Conservation (phyloP, 768 basidiomycete species). For the Pleurotus salmoneostramineus region DNA sequence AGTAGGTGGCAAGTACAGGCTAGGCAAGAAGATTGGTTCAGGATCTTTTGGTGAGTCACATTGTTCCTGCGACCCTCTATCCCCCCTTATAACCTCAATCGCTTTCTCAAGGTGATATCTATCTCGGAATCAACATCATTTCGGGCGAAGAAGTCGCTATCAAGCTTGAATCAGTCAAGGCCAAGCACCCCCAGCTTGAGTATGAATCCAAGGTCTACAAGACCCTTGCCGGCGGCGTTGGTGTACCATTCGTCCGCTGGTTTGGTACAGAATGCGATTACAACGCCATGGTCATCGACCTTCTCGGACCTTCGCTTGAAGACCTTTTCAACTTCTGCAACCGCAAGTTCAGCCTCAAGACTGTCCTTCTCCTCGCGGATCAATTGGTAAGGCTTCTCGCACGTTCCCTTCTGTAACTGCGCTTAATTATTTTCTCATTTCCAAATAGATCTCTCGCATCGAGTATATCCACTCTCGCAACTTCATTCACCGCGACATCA, state of each 20-base stretch:
- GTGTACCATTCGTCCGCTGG: conserved; percentile 97
- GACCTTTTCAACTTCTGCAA: conserved; percentile 95
- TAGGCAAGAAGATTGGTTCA: conserved; percentile 99
- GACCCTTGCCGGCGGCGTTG: conserved; percentile 98
- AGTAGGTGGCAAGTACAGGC: conserved; percentile 93
- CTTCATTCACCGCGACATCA: conserved; percentile 97
- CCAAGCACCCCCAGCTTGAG: conserved; percentile 99
- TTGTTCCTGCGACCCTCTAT: conserved; percentile 8
- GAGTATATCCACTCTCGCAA: conserved; percentile 99
- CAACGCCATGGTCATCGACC: conserved; percentile 99
- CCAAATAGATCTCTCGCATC: conserved; percentile 85
- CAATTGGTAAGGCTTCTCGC: conserved; percentile 67
- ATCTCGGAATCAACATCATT: conserved; percentile 99
- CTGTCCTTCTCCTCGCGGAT: conserved; percentile 92
- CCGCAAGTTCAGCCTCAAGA: conserved; percentile 97
- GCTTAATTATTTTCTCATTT: conserved; percentile 14
- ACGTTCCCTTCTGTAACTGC: conserved; percentile 17
- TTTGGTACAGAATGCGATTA: conserved; percentile 96
- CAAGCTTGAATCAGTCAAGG: conserved; percentile 99
- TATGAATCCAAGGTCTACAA: conserved; percentile 96
- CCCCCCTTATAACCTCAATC: not conserved
- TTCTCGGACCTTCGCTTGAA: conserved; percentile 88
- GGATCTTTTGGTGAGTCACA: conserved; percentile 86
- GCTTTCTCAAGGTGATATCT: conserved; percentile 79
- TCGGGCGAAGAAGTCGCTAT: conserved; percentile 99